phyloP scores from a whole-genome alignment of 2,329 filamentous ascomycete species.

The Coniosporium tulheliwenetii region DNA sequence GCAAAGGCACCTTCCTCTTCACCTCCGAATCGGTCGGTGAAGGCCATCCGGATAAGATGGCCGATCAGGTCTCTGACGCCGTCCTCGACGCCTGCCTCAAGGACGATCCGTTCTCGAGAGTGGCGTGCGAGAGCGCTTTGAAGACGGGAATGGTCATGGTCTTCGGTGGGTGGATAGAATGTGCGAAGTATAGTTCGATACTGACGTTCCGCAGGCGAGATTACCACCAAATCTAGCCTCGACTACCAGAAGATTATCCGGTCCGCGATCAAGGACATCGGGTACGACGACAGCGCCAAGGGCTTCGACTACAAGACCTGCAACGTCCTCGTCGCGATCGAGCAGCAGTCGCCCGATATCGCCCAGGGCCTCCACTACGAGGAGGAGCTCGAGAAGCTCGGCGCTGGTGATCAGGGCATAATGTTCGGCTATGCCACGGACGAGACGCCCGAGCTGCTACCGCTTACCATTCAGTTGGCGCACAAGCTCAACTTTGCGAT shows the following conservation, averaged over 20 bases:
- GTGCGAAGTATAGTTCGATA: constrained; percentile 14
- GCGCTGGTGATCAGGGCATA: constrained; percentile 99
- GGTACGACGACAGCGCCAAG: constrained; percentile 93
- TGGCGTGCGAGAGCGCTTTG: constrained; percentile 97
- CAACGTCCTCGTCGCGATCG: constrained; percentile 96
- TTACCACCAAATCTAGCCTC: constrained; percentile 86
- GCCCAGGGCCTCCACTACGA: constrained; percentile 98
- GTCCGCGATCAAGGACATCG: constrained; percentile 91
- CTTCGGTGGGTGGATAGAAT: constrained; percentile 41
- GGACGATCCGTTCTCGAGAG: constrained; percentile 92
- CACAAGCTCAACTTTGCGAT: constrained; percentile 97
- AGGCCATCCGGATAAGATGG: constrained; percentile 60
- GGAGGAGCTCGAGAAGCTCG: constrained; percentile 90
- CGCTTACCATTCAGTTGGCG: constrained; percentile 81
- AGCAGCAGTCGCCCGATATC: constrained; percentile 98
- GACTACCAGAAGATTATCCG: constrained; percentile 99
- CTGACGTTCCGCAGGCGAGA: constrained; percentile 39
- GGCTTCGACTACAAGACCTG: constrained; percentile 99
- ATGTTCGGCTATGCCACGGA: constrained; percentile 99
- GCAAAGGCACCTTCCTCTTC: constrained; percentile 25
- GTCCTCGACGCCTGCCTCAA: constrained; percentile 94
- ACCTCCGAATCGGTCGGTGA: constrained; percentile 36
- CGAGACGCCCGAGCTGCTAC: constrained; percentile 94
- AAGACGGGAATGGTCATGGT: constrained; percentile 99
- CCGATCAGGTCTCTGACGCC: constrained; percentile 96